Conservation (phyloP, 2,329 filamentous ascomycete species). For the Plenodomus biglobosus region DNA sequence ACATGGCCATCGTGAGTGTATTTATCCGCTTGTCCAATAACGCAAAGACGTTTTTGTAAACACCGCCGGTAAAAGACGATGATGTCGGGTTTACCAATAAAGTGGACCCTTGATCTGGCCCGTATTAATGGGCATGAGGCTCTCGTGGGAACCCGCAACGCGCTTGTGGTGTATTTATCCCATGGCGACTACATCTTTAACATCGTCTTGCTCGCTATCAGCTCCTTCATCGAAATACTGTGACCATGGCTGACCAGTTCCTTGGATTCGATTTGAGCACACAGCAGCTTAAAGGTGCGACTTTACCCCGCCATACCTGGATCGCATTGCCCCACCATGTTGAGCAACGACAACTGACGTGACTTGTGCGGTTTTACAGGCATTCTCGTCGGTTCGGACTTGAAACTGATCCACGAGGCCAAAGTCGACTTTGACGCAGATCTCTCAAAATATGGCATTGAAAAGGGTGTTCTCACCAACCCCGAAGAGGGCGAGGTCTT, state of each 20-base stretch:
- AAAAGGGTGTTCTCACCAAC: conserved; percentile 85
- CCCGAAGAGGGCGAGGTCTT: conserved; percentile 84
- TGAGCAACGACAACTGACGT: conserved; percentile 13
- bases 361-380: conserved; percentile 51
- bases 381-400: conserved; percentile 79
- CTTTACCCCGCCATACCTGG: conserved; percentile 31
- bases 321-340: conserved; percentile 23
- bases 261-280: conserved; percentile 95
- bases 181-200: conserved; percentile 10
- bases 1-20: neutral
- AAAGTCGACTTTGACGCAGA: conserved; percentile 96
- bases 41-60: conserved; percentile 19
- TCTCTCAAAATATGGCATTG: conserved; percentile 68
- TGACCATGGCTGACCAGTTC: conserved; percentile 60
- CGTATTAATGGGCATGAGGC: conserved; percentile 13
- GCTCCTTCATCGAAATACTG: neutral
- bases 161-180: conserved; percentile 10
- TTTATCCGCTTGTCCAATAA: conserved; percentile 32
- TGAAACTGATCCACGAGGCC: conserved; percentile 78
- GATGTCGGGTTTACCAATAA: conserved; percentile 10
- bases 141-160: conserved; percentile 20
- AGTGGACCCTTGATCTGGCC: conserved; percentile 1
- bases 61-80: conserved; percentile 38
- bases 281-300: conserved; percentile 85
- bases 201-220: neutral